Conservation (phyloP, 176 grass and related monocot genomes). For the Bolboschoenus planiculmis region DNA sequence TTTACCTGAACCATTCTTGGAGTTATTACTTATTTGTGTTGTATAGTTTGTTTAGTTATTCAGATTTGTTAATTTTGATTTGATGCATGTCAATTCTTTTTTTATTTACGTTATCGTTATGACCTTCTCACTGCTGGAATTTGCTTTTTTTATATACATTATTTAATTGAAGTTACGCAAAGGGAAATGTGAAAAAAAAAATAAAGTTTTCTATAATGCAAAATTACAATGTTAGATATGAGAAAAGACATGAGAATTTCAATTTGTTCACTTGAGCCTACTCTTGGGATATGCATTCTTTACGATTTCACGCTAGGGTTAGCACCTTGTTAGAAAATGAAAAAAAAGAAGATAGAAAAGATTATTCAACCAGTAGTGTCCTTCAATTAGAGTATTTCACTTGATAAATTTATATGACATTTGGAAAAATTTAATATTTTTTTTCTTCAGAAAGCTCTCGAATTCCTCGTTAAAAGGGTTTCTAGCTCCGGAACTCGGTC, state of each 20-base stretch:
- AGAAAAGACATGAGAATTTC: neutral
- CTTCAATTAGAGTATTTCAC: neutral
- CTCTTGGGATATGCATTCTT: neutral
- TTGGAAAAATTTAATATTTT: neutral
- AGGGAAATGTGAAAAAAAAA: neutral
- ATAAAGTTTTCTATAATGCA: neutral
- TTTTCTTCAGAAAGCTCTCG: slow-evolving; percentile 63
- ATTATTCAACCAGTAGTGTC: slow-evolving; percentile 21
- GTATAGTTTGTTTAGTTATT: neutral
- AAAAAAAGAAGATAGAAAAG: slow-evolving; percentile 19
- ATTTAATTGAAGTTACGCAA: neutral
- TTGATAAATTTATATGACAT: neutral
- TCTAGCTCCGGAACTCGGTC: slow-evolving; percentile 52
- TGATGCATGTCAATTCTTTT: neutral
- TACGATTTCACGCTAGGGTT: neutral
- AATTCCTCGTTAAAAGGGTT: slow-evolving; percentile 83
- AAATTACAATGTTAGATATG: neutral
- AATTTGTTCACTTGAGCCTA: neutral
- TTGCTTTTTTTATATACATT: neutral
- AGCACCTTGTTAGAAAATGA: slow-evolving; percentile 1
- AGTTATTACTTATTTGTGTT: neutral
- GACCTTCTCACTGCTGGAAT: neutral
- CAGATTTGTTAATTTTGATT: neutral
- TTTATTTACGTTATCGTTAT: neutral
- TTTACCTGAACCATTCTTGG: neutral